Evolutionary conservation across 306 rosid species (phyloP).

Genomic region (Cotoneaster glaucophyllus): DNA sequence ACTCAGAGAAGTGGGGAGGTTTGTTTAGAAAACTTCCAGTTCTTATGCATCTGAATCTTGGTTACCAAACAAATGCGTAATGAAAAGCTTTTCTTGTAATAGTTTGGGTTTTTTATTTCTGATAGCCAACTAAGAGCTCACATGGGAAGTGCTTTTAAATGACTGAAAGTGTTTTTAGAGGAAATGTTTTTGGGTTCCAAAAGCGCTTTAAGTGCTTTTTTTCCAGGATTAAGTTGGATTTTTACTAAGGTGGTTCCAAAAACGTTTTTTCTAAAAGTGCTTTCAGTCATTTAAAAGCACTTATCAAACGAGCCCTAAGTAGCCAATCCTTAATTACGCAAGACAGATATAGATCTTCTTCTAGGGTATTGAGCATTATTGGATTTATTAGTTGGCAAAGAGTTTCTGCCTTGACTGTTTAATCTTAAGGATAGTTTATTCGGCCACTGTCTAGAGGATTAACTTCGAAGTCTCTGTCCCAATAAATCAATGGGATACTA

Average conservation of each 20-base stretch:
- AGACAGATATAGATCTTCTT: not conserved
- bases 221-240: too few species aligned
- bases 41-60: not conserved
- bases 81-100: not conserved
- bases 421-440: not conserved
- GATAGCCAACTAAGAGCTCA: not conserved
- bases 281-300: too few species aligned
- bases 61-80: not conserved
- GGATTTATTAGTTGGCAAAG: not conserved
- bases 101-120: not conserved
- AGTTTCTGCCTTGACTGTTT: not conserved
- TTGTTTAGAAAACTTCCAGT: slow-evolving; percentile 17
- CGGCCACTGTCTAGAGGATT: not conserved
- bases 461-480: not conserved
- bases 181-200: too few species aligned
- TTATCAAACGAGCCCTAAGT: not conserved
- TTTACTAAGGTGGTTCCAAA: too few species aligned
- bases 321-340: not conserved
- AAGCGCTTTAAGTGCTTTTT: too few species aligned
- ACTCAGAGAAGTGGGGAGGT: slow-evolving; percentile 99
- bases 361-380: not conserved
- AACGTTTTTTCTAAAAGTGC: too few species aligned
- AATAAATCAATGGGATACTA: not conserved
- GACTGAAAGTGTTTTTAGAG: too few species aligned
- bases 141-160: too few species aligned